Conservation (phyloP, 768 basidiomycete species). For the Leccinum rimulosum region DNA sequence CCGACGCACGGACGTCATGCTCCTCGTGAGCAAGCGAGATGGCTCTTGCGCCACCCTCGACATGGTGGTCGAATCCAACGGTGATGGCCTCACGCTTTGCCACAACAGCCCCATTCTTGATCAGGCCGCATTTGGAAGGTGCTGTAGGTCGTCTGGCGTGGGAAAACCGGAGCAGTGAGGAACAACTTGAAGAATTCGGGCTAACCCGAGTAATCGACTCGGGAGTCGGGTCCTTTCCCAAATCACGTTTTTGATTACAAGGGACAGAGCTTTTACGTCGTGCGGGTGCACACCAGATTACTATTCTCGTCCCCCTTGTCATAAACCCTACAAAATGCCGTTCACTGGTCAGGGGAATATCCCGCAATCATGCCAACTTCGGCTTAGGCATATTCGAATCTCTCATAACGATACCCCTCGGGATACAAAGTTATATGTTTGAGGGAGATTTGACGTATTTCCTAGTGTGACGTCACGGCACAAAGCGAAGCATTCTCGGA, state of each 20-base stretch:
- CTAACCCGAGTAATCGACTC: neutral
- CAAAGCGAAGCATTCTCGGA: neutral
- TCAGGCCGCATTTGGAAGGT: slow-evolving; percentile 31
- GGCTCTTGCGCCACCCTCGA: slow-evolving; percentile 9
- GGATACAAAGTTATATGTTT: neutral
- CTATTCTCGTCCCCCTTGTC: neutral
- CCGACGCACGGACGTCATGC: slow-evolving; percentile 23
- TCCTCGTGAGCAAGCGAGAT: slow-evolving; percentile 24
- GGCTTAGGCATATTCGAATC: neutral
- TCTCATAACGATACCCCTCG: neutral
- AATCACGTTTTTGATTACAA: neutral
- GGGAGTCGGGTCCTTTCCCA: neutral
- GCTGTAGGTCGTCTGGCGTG: slow-evolving; percentile 23
- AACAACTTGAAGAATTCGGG: too few species aligned
- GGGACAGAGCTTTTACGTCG: neutral
- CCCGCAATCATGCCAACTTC: neutral
- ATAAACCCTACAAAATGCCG: slow-evolving; percentile 1
- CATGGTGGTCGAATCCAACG: slow-evolving; percentile 16
- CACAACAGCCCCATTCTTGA: slow-evolving; percentile 8
- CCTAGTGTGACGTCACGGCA: neutral
- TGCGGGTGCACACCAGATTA: neutral
- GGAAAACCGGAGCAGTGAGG: slow-evolving; percentile 8
- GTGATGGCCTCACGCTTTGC: neutral
- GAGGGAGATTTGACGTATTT: neutral
- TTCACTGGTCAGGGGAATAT: neutral